phyloP scores from a whole-genome alignment of 495 filamentous ascomycete genomes.

The Ascodesmis nigricans region DNA sequence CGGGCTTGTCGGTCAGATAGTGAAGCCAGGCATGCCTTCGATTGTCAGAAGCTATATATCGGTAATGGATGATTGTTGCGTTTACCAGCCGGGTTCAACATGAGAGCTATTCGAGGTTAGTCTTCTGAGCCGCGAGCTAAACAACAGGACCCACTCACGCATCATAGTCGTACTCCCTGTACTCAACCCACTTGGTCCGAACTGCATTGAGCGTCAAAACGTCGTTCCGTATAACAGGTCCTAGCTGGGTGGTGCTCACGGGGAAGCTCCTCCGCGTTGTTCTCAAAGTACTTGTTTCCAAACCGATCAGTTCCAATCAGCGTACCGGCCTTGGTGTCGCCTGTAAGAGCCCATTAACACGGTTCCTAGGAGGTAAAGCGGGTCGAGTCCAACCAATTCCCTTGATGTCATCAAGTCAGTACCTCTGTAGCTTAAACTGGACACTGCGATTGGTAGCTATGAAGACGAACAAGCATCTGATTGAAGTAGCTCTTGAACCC shows the following conservation, averaged over 20 bases:
- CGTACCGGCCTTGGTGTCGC: slow-evolving; percentile 89
- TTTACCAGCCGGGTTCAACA: slow-evolving; percentile 82
- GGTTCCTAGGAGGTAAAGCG: no score
- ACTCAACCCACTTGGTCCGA: slow-evolving; percentile 95
- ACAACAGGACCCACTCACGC: slow-evolving; percentile 31
- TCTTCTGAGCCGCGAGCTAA: no score
- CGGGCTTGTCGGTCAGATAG: slow-evolving; percentile 76
- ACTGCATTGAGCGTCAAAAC: slow-evolving; percentile 30
- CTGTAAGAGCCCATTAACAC: slow-evolving; percentile 30
- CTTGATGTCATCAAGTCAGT: slow-evolving; percentile 2
- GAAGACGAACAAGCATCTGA: slow-evolving; percentile 64
- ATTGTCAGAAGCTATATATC: no score
- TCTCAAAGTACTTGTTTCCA: slow-evolving; percentile 97
- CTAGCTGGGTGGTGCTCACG: slow-evolving; percentile 31
- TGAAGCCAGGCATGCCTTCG: slow-evolving; percentile 88
- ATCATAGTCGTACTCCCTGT: slow-evolving; percentile 68
- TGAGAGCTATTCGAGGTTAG: slow-evolving; percentile 40
- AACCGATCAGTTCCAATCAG: slow-evolving; percentile 69
- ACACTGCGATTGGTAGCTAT: no score
- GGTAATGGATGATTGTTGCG: neutral
- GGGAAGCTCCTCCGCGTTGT: slow-evolving; percentile 73
- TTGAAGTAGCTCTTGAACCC: slow-evolving; percentile 78
- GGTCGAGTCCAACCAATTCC: slow-evolving; percentile 12
- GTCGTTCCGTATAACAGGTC: neutral
- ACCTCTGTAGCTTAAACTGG: no score